Evolutionary conservation across 108 stramenopile species (phyloP).

Genomic region (Parmales sp.): DNA sequence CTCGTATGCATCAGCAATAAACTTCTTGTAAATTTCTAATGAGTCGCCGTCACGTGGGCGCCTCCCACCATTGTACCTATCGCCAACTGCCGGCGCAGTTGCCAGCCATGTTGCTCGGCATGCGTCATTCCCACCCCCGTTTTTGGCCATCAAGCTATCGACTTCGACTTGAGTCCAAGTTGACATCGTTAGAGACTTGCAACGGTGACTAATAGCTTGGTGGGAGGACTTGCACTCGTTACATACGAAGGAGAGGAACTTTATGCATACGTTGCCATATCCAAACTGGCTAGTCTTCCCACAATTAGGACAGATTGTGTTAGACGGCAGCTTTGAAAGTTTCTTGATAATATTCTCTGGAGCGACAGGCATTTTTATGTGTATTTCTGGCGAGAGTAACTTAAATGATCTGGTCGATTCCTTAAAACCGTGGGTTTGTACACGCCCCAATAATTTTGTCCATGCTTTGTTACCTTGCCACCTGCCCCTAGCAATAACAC

Average conservation of each 20-base stretch:
- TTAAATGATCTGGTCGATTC: too few relatives aligned
- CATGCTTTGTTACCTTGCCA: too few relatives aligned
- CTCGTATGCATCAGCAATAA: constrained; percentile 69
- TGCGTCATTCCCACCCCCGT: constrained; percentile 57
- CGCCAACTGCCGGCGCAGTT: constrained; percentile 59
- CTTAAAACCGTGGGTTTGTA: too few relatives aligned
- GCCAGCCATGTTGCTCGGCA: constrained; percentile 62
- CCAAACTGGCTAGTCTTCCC: constrained; percentile 67
- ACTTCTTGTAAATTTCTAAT: constrained; percentile 64
- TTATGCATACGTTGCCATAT: constrained; percentile 76
- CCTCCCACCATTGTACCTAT: constrained; percentile 34
- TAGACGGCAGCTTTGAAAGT: constrained; percentile 46
- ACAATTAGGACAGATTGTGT: constrained; percentile 72
- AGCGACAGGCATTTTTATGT: not conserved
- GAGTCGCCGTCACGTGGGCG: constrained; percentile 45
- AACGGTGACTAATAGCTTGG: constrained; percentile 79
- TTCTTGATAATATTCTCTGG: constrained; percentile 57
- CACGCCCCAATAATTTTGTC: too few relatives aligned
- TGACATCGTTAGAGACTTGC: constrained; percentile 82
- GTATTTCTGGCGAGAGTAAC: too few relatives aligned
- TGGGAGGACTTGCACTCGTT: constrained; percentile 80
- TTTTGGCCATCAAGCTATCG: constrained; percentile 21
- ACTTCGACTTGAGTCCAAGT: constrained; percentile 68
- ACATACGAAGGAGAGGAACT: constrained; percentile 83
- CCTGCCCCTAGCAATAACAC: too few relatives aligned